Conservation (phyloP, 2,329 filamentous ascomycete species). For the Aureobasidium mangrovei region DNA sequence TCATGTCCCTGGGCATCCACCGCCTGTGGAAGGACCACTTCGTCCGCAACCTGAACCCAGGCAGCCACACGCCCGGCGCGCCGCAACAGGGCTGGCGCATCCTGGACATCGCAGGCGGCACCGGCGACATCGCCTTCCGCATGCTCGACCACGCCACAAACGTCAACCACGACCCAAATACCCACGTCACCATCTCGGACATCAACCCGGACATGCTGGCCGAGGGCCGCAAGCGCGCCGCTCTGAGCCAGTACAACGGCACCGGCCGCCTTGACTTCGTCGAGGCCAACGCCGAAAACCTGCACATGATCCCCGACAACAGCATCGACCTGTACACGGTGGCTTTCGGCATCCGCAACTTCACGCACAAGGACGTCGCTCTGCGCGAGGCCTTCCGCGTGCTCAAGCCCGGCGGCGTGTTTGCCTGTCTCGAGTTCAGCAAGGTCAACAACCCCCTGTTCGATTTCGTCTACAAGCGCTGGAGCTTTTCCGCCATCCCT, state of each 20-base stretch:
- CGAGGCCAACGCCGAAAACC: constrained; percentile 79
- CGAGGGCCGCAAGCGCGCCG: constrained; percentile 73
- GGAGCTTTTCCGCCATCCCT: constrained; percentile 92
- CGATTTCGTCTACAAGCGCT: constrained; percentile 82
- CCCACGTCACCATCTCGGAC: constrained; percentile 83
- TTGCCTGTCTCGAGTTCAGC: constrained; percentile 92
- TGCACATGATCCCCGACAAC: constrained; percentile 55
- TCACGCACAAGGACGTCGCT: constrained; percentile 80
- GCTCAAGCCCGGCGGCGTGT: constrained; percentile 87
- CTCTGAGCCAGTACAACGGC: constrained; percentile 51
- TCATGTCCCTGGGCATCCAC: constrained; percentile 97
- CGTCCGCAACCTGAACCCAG: constrained; percentile 82
- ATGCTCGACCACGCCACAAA: constrained; percentile 80
- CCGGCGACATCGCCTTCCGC: constrained; percentile 95
- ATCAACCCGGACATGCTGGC: constrained; percentile 94
- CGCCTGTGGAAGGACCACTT: constrained; percentile 97
- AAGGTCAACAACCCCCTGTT: constrained; percentile 72
- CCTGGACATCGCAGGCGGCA: constrained; percentile 93
- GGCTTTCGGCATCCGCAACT: constrained; percentile 94
- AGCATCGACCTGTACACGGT: constrained; percentile 95
- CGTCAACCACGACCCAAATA: constrained; percentile 69
- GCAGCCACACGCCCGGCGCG: constrained; percentile 39
- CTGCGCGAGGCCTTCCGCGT: constrained; percentile 78
- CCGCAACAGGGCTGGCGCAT: constrained; percentile 58
- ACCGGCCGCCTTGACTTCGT: constrained; percentile 58